Evolutionary conservation across 192 early-diverging fungal species (phyloP), one percentile per base, ranked within the genome.

Genomic region (Allomyces macrogynus): DNA sequence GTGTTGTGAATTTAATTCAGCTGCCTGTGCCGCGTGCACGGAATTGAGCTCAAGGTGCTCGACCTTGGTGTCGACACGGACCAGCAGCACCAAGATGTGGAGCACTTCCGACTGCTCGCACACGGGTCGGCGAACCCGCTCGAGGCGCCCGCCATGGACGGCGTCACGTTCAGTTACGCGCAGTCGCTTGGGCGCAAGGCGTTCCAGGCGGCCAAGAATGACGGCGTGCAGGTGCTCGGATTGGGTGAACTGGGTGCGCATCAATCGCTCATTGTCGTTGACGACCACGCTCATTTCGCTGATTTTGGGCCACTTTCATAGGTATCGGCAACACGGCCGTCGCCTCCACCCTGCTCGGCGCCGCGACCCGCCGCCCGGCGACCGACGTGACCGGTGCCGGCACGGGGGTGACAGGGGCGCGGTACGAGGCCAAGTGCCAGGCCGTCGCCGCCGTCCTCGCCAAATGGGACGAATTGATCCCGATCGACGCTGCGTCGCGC

Each of bases 271-370:
- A 40, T 40, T 8, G 32, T 40, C 0, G 3, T 40, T 40, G 32
- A 40, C 32, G 8, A 8, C n/a, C 8, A 7, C 32, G 32, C 4
- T 40, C 8, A 40, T 40, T 40, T 40, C 4, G 32, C 32, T 40
- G 32, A 40, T 7, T 8, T 0, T 40, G 32, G 32, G 0, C 32
- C 7, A 3, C 32, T 3, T 3, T 40, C 32, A 8, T 40, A 40
- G 49, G 49, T 3, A 71, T 71, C 27, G 70, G 68, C 23, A 71
- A 71, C 69, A 71, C 70, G 23, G 68, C 67, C 9, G 63, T 66
- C 10, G 70, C 67, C 23, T 18, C 67, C 3, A 65, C 62, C 43
- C 57, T 71, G 60, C 42, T 71, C 5, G 54, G 61, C 18, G 70
- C 70, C 20, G 67, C 24, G 9, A 66, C 62, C 16, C 69, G 62